Percentiles rank a stretch among this genome's conserved stretches.
These are phyloP conservation scores for Tulasnella sp. DNA, from an alignment of 768 basidiomycete genomes.

Conservation along the genomic window DNA sequence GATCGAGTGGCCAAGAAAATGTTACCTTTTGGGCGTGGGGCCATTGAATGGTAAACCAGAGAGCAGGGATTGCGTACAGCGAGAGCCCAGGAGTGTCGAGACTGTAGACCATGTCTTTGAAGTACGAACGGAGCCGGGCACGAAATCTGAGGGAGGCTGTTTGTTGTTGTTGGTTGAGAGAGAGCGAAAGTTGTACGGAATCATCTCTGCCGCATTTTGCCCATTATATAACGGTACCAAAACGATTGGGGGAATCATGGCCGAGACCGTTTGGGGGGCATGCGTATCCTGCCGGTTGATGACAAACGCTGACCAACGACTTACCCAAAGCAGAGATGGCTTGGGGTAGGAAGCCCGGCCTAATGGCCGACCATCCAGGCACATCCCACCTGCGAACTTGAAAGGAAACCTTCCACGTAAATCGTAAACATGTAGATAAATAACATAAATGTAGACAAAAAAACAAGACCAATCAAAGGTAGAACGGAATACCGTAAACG, in stretches of 20 bases:
- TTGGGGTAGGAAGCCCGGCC: not conserved
- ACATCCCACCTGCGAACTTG: not conserved
- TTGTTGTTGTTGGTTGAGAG: not conserved
- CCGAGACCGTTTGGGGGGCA: not conserved
- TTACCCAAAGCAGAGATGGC: not conserved
- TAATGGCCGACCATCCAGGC: not conserved
- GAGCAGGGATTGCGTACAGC: not conserved
- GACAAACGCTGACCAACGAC: not conserved
- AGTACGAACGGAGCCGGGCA: not conserved
- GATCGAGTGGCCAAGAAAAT: no score
- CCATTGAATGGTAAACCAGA: not conserved
- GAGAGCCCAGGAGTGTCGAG: not conserved
- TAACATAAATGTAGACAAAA: constrained; percentile 1
- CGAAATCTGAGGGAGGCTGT: not conserved
- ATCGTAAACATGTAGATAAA: not conserved
- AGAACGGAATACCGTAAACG: constrained; percentile 93
- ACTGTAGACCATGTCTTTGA: not conserved
- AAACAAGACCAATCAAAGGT: constrained; percentile 45
- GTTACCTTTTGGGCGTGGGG: not conserved
- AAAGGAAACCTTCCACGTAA: no score
- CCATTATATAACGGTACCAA: not conserved
- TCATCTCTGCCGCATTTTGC: not conserved
- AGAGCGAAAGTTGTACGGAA: not conserved
- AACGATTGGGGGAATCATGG: not conserved
- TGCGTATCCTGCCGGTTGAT: not conserved